These are phyloP conservation scores for Phytophthora citrophthora DNA, from an alignment of 352 stramenopile species.

Conservation along the genomic window DNA sequence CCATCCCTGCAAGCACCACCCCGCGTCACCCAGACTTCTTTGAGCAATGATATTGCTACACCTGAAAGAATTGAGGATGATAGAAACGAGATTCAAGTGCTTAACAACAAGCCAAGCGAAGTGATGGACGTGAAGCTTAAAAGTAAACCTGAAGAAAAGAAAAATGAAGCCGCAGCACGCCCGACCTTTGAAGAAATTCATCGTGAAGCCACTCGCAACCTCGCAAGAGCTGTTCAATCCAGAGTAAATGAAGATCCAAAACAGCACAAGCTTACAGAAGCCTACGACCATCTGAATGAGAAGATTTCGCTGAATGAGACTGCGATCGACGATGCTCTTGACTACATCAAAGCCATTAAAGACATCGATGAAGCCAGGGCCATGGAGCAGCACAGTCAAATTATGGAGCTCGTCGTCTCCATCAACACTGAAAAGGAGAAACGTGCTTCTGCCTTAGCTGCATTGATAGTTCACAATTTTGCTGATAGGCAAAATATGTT, in stretches of 20 bases:
- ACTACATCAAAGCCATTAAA: constrained; percentile 34
- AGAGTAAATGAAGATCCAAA: constrained; percentile 17
- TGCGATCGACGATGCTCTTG: constrained; percentile 24
- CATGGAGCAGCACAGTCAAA: constrained; percentile 24
- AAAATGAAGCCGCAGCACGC: not conserved
- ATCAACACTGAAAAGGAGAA: constrained; percentile 31
- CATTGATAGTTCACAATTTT: constrained; percentile 19
- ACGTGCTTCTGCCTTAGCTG: constrained; percentile 19
- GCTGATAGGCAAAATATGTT: constrained; percentile 9
- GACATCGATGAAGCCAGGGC: constrained; percentile 21
- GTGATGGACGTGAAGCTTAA: too few relatives aligned
- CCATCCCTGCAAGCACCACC: not conserved
- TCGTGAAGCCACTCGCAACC: constrained; percentile 4
- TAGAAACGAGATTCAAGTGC: not conserved
- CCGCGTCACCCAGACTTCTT: not conserved
- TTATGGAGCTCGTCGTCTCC: constrained; percentile 33
- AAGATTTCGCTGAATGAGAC: constrained; percentile 32
- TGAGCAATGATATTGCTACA: constrained; percentile 1
- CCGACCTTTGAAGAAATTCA: constrained; percentile 15
- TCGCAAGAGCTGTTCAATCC: constrained; percentile 9
- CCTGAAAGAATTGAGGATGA: not conserved
- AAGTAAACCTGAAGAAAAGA: not conserved
- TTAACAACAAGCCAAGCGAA: not conserved
- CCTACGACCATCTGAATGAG: constrained; percentile 24
- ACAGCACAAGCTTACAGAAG: constrained; percentile 19